These are phyloP conservation scores for Lentinula guzmanii DNA, from an alignment of 768 basidiomycete species.

Conservation along the genomic window DNA sequence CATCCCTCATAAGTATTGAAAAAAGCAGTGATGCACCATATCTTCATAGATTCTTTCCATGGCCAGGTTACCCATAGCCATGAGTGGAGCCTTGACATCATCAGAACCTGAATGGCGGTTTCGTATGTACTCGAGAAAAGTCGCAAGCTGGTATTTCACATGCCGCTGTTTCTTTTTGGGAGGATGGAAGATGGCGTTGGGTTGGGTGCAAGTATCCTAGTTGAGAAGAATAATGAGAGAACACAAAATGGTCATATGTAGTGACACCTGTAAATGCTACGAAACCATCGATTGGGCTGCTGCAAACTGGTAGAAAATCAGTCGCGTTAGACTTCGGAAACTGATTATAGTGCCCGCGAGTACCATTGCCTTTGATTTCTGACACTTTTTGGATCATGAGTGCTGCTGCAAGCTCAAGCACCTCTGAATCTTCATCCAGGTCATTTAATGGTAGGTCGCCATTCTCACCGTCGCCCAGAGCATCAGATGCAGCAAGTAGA, in stretches of 20 bases:
- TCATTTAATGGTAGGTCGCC: not conserved
- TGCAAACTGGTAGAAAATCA: slow-evolving; percentile 10
- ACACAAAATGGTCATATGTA: not conserved
- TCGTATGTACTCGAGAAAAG: slow-evolving; percentile 5
- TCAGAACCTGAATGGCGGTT: no score
- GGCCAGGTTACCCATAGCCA: no score
- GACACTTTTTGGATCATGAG: not conserved
- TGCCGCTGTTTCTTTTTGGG: not conserved
- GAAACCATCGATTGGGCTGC: slow-evolving; percentile 10
- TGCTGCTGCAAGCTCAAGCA: not conserved
- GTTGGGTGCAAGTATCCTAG: not conserved
- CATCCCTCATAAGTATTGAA: no score
- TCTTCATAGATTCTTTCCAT: no score
- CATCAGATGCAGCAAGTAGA: not conserved
- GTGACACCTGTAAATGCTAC: slow-evolving; percentile 4
- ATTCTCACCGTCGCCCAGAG: not conserved
- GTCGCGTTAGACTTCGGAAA: slow-evolving; percentile 7
- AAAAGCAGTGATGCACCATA: no score
- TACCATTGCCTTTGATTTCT: not conserved
- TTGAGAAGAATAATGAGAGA: not conserved
- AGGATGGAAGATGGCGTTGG: not conserved
- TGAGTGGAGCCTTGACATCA: no score
- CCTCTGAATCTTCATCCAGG: not conserved
- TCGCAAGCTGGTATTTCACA: slow-evolving; percentile 3
- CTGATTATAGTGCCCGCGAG: slow-evolving; percentile 11